phyloP scores from a whole-genome alignment of 306 rosid genomes.

The Quercus robur region DNA sequence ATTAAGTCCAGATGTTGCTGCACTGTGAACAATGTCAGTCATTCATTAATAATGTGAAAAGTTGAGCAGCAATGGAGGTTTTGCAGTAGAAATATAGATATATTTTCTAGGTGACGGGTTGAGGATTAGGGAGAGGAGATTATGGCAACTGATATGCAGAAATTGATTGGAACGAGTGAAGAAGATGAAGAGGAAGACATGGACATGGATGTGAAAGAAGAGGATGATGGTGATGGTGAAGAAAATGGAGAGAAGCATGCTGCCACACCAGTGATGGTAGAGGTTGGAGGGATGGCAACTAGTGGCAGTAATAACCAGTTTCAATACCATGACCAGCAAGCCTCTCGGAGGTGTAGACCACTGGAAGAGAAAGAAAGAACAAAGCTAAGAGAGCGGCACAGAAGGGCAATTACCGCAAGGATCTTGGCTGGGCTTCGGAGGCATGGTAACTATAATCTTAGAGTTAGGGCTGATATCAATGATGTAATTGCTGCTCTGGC shows the following conservation, averaged over 20 bases:
- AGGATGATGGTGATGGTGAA: conserved; percentile 61
- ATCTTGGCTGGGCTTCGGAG: conserved; percentile 96
- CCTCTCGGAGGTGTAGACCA: conserved; percentile 80
- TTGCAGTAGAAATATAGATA: conserved; percentile 8
- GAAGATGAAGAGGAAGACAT: conserved; percentile 92
- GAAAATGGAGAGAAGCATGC: conserved; percentile 50
- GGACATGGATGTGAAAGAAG: conserved; percentile 91
- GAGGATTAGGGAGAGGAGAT: conserved; percentile 27
- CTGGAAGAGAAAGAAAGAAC: conserved; percentile 97
- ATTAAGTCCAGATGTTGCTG: background rate
- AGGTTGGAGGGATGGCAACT: conserved; percentile 57
- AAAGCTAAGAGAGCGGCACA: conserved; percentile 92
- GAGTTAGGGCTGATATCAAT: conserved; percentile 98
- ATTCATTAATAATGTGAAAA: background rate
- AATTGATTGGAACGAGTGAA: conserved; percentile 71
- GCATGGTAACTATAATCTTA: conserved; percentile 95
- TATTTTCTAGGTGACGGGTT: conserved; percentile 19
- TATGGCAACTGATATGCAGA: conserved; percentile 81
- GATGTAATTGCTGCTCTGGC: conserved; percentile 94
- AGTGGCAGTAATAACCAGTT: conserved; percentile 49
- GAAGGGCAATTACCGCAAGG: conserved; percentile 96
- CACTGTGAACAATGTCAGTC: background rate
- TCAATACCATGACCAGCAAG: conserved; percentile 60
- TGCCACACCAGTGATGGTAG: conserved; percentile 43
- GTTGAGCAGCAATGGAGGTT: conserved; percentile 9